Evolutionary conservation across 2,329 filamentous ascomycete species (phyloP).

Genomic region (Sphaerostilbella broomeana): DNA sequence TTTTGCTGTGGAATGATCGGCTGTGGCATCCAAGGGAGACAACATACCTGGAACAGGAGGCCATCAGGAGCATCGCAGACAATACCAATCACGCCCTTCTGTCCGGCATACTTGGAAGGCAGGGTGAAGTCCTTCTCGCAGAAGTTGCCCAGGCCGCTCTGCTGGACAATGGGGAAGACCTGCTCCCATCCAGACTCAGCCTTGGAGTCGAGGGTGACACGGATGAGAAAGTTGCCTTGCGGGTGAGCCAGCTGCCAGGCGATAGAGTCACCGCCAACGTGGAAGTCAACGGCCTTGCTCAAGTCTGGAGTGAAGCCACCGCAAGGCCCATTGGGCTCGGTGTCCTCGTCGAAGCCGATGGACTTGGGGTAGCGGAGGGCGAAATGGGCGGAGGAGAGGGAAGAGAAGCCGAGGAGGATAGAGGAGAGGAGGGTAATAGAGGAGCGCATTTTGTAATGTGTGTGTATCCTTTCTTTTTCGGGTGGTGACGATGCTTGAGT

Average conservation of each 20-base stretch:
- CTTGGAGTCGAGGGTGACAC: constrained; percentile 46
- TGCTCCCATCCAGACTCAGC: constrained; percentile 47
- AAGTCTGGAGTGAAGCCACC: constrained; percentile 44
- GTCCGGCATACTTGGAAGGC: constrained; percentile 44
- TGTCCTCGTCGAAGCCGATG: constrained; percentile 43
- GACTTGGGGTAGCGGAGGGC: constrained; percentile 40
- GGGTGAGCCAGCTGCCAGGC: constrained; percentile 43
- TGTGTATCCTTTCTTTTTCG: no score
- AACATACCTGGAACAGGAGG: constrained; percentile 47
- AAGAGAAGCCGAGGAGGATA: constrained; percentile 33
- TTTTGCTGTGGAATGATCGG: no score
- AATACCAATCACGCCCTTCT: constrained; percentile 49
- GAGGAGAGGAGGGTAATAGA: constrained; percentile 27
- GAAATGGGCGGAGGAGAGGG: constrained; percentile 47
- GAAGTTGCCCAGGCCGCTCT: constrained; percentile 48
- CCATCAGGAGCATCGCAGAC: constrained; percentile 49
- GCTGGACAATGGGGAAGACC: constrained; percentile 46
- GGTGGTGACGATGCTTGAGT: constrained; percentile 6
- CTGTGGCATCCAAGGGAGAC: no score
- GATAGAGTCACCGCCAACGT: constrained; percentile 50
- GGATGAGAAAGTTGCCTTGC: constrained; percentile 50
- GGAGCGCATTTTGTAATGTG: constrained; percentile 33
- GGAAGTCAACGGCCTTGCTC: constrained; percentile 45
- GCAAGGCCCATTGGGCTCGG: constrained; percentile 42
- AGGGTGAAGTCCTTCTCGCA: constrained; percentile 45